A percentile compares a stretch with the other conserved stretches of the same genome.
phyloP scores from a whole-genome alignment of 1,284 basidiomycete genomes.

The Phellinidium pouzarii region DNA sequence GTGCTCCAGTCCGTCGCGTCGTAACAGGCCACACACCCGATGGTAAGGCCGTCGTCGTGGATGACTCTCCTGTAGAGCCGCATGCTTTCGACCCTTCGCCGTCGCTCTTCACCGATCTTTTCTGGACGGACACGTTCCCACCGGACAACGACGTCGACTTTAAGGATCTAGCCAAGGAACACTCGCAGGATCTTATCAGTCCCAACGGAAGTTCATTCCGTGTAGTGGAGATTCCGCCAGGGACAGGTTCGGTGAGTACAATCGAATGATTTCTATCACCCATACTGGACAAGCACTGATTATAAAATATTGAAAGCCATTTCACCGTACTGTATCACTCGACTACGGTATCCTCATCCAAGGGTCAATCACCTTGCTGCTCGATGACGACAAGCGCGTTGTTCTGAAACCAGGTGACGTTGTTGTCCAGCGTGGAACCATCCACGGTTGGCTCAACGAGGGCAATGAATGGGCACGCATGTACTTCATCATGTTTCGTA shows the following conservation, averaged over 20 bases:
- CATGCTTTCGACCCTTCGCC: neutral
- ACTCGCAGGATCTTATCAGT: constrained; percentile 5
- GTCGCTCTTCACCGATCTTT: constrained; percentile 11
- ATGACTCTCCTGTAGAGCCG: constrained; percentile 5
- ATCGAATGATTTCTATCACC: neutral
- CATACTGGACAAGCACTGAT: too few relatives aligned
- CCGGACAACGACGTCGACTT: constrained; percentile 10
- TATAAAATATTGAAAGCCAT: constrained; percentile 4
- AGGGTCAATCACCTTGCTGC: constrained; percentile 13
- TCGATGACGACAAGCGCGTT: constrained; percentile 13
- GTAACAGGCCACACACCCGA: constrained; percentile 16
- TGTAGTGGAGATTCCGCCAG: constrained; percentile 12
- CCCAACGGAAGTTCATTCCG: constrained; percentile 8
- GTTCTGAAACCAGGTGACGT: constrained; percentile 15
- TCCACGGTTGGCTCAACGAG: constrained; percentile 18
- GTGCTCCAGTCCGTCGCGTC: constrained; percentile 16
- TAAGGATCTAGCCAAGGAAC: constrained; percentile 6
- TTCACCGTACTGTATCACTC: constrained; percentile 18
- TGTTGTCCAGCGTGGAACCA: constrained; percentile 18
- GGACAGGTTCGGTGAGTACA: constrained; percentile 2
- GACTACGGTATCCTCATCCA: constrained; percentile 17
- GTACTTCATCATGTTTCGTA: constrained; percentile 15
- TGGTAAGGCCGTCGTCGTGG: constrained; percentile 14
- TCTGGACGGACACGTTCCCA: constrained; percentile 10
- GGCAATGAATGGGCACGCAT: constrained; percentile 16